Base-by-base conservation (phyloP, 495 filamentous ascomycete species). In the Aspergillus affinis region DNA sequence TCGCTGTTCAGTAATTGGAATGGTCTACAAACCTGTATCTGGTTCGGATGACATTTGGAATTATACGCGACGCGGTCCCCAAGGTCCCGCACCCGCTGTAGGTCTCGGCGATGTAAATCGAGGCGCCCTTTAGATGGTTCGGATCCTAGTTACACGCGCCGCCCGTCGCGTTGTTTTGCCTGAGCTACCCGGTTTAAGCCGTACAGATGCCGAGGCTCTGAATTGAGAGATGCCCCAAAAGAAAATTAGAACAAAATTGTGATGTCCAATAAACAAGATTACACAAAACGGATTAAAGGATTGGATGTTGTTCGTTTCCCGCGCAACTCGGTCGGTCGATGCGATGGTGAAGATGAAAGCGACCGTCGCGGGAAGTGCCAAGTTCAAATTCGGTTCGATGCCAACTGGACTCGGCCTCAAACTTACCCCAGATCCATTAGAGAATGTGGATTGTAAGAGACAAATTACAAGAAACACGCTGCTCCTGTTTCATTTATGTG, bases 41-140 rank as follows among this genome's bases (percentile, higher is more conserved):
- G 26, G n/a, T 21, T 61, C 61, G 3, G 64, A 69, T 15, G 66
- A 66, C 66, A 69, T 69, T 2, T 18, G n/a, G 46, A 17, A 46
- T 53, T 54, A 13, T 41, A 20, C 2, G 5, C 12, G 12, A 17
- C 36, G 2, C 36, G 12, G 5, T 41, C 12, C 5, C 12, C 32
- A 36, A 36, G 10, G 32, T 9, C 29, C 29, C 4, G 29, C 8
- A 30, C 8, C 32, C 32, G 10, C 13, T 41, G 9, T 13, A 13
- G 36, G 15, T 41, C 13, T 41, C 36, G 12, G 36, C 13, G 3
- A 17, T 10, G 36, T 17, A 15, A 41, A 36, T 6, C 32, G 32
- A 36, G 9, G 32, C 10, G 32, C 32, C 32, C 32, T 41, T 41
- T 15, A 41, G 36, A 41, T 41, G 6, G 36, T 15, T 41, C 32